These are phyloP conservation scores for Cordyceps tenuipes DNA, from an alignment of 2,329 filamentous ascomycete species.

Conservation along the genomic window DNA sequence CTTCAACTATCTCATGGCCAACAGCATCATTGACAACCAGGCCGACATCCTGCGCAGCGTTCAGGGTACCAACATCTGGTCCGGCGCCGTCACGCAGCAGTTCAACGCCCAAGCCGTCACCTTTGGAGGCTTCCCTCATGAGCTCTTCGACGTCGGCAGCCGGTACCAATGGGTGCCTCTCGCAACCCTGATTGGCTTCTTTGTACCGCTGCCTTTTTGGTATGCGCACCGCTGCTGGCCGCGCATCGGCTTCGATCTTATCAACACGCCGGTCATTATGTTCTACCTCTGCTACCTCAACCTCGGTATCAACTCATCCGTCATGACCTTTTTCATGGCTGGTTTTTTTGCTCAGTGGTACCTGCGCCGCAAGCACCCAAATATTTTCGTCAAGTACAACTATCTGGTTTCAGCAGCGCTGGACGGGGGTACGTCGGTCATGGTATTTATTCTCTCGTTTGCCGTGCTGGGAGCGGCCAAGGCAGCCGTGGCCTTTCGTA, in stretches of 20 bases:
- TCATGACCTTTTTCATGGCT: conserved; percentile 24
- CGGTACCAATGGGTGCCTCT: conserved; percentile 14
- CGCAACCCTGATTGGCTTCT: conserved; percentile 19
- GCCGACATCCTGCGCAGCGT: conserved; percentile 29
- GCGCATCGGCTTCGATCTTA: conserved; percentile 20
- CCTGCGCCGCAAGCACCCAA: conserved; percentile 18
- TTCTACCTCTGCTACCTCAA: conserved; percentile 34
- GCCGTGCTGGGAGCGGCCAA: conserved; percentile 14
- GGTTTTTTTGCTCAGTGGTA: conserved; percentile 26
- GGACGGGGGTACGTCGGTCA: conserved; percentile 17
- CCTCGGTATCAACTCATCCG: conserved; percentile 30
- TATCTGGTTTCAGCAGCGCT: conserved; percentile 17
- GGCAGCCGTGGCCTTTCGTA: conserved; percentile 7
- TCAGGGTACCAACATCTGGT: conserved; percentile 37
- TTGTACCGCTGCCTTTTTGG: conserved; percentile 34
- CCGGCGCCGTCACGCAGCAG: conserved; percentile 34
- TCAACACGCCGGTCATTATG: conserved; percentile 34
- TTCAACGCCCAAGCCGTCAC: conserved; percentile 31
- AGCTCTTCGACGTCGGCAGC: conserved; percentile 15
- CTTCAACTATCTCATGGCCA: conserved; percentile 39
- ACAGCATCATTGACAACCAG: conserved; percentile 35
- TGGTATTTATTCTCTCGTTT: conserved; percentile 17
- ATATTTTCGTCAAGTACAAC: conserved; percentile 21
- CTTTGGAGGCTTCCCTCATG: conserved; percentile 19
- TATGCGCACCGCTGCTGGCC: conserved; percentile 22